Evolutionary conservation across 768 basidiomycete species (phyloP).

Genomic region (Russula virescens): DNA sequence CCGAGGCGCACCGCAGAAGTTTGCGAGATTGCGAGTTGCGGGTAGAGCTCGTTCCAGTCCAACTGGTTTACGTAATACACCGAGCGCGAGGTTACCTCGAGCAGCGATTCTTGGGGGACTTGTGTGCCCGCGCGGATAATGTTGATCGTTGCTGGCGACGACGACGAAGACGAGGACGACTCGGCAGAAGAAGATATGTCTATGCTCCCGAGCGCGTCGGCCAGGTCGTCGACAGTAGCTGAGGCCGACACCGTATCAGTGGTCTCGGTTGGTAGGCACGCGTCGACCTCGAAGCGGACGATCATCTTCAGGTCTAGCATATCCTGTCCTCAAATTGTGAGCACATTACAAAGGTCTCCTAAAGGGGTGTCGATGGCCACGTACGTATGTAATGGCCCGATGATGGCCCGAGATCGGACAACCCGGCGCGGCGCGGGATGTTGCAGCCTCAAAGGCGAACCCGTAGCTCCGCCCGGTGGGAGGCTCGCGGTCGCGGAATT

Average conservation of each 20-base stretch:
- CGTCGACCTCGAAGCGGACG: constrained; percentile 55
- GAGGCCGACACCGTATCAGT: neutral
- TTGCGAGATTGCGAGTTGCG: constrained; percentile 65
- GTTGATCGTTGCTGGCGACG: neutral
- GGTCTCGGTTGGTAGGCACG: constrained; percentile 5
- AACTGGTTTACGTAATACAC: constrained; percentile 26
- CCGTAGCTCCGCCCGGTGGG: constrained; percentile 42
- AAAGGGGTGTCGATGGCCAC: constrained; percentile 24
- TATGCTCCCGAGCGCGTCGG: constrained; percentile 23
- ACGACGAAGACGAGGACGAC: neutral
- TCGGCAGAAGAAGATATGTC: neutral
- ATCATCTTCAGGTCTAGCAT: constrained; percentile 52
- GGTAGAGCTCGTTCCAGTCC: constrained; percentile 57
- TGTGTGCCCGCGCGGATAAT: constrained; percentile 17
- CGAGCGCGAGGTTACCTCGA: constrained; percentile 35
- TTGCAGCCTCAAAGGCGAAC: constrained; percentile 54
- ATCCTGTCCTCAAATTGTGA: constrained; percentile 36
- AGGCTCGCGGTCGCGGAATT: constrained; percentile 33
- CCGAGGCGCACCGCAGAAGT: constrained; percentile 57
- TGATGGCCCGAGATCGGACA: constrained; percentile 55
- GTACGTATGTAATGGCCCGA: constrained; percentile 57
- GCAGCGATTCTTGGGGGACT: constrained; percentile 19
- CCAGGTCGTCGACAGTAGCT: constrained; percentile 23
- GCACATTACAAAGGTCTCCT: neutral
- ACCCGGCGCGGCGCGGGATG: constrained; percentile 42